phyloP scores from a whole-genome alignment of 257 asterid genomes.

The Penstemon newberryi region DNA sequence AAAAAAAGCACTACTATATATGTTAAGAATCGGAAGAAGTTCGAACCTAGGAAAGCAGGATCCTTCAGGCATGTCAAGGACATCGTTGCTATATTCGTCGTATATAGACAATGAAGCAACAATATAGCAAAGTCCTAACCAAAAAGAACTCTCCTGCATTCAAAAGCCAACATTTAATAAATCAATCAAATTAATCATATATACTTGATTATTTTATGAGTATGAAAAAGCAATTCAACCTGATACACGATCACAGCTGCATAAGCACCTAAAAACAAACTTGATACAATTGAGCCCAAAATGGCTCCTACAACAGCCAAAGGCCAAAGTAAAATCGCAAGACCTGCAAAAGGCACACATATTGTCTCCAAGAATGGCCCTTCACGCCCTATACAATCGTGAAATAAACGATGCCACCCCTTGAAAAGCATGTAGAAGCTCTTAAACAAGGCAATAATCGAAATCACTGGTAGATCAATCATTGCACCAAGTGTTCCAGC shows the following conservation, averaged over 20 bases:
- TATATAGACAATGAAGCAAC: slow-evolving; percentile 83
- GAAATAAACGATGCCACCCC: slow-evolving; percentile 93
- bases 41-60: slow-evolving; percentile 89
- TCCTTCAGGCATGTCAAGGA: slow-evolving; percentile 94
- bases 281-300: slow-evolving; percentile 69
- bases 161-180: slow-evolving; percentile 22
- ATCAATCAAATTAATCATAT: neutral
- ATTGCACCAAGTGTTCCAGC: slow-evolving; percentile 64
- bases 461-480: slow-evolving; percentile 64
- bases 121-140: slow-evolving; percentile 86
- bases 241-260: slow-evolving; percentile 88
- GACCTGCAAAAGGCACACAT: slow-evolving; percentile 95
- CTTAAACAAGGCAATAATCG: slow-evolving; percentile 63
- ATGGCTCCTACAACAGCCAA: slow-evolving; percentile 87
- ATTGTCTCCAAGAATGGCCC: slow-evolving; percentile 96
- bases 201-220: neutral
- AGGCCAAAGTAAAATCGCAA: slow-evolving; percentile 95
- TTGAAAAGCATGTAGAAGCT: slow-evolving; percentile 83
- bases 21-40: neutral
- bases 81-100: slow-evolving; percentile 92
- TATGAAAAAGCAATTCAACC: slow-evolving; percentile 44
- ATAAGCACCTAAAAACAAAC: slow-evolving; percentile 82
- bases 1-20: neutral
- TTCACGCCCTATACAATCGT: slow-evolving; percentile 92
- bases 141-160: slow-evolving; percentile 76